Evolutionary conservation across 2,329 filamentous ascomycete genomes (phyloP).

Genomic region (Xylariaceae sp.): DNA sequence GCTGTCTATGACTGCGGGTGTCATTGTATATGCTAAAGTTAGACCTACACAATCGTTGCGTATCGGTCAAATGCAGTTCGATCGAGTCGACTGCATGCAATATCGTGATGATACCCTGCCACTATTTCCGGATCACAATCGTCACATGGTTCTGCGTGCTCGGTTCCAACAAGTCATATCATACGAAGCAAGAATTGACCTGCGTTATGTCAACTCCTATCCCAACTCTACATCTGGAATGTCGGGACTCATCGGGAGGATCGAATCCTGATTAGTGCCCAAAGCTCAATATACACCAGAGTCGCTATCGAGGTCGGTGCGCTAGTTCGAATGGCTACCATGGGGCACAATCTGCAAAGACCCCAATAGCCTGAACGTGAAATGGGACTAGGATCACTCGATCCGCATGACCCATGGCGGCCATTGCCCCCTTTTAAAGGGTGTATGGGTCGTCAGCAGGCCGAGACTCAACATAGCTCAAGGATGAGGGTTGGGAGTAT

Average conservation of each 20-base stretch:
- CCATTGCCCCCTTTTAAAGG: not conserved
- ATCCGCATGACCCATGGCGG: slow-evolving; percentile 3
- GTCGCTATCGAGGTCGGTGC: not conserved
- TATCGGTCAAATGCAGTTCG: slow-evolving; percentile 3
- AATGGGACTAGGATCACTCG: slow-evolving; percentile 1
- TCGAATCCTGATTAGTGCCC: not conserved
- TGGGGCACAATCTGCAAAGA: slow-evolving; percentile 12
- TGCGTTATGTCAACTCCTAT: not conserved
- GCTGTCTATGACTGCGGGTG: not conserved
- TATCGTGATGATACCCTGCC: not conserved
- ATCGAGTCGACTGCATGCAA: not conserved
- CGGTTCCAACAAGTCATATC: slow-evolving; percentile 3
- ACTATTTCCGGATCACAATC: slow-evolving; percentile 1
- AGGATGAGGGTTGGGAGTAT: not conserved
- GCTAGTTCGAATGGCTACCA: slow-evolving; percentile 1
- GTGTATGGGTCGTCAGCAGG: not conserved
- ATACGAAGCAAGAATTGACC: slow-evolving; percentile 13
- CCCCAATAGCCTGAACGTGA: slow-evolving; percentile 6
- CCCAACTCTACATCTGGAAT: slow-evolving; percentile 1
- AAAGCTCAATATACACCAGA: slow-evolving; percentile 12
- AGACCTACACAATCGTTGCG: not conserved
- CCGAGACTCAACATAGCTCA: not conserved
- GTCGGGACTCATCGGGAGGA: not conserved
- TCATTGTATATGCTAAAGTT: slow-evolving; percentile 4
- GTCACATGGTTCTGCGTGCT: not conserved